Conservation (phyloP, 108 stramenopile species). For the Aurantiochytrium sp. region DNA sequence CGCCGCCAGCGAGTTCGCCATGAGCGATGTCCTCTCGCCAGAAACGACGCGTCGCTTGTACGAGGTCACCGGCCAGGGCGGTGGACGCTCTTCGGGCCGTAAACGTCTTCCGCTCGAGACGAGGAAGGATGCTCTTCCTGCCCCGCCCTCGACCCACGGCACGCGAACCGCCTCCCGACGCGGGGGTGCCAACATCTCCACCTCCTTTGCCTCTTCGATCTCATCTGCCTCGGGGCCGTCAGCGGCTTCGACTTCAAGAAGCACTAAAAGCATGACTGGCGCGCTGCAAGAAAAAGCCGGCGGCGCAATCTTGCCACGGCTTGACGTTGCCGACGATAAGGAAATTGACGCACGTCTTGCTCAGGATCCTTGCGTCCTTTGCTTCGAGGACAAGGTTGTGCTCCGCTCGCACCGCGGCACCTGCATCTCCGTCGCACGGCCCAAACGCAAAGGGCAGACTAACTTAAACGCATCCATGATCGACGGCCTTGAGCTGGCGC, state of each 20-base stretch:
- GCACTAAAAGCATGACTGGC: not conserved
- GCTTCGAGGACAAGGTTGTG: slow-evolving; percentile 5
- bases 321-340: not conserved
- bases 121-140: not conserved
- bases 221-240: too few relatives aligned
- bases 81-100: not conserved
- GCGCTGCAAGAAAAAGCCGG: not conserved
- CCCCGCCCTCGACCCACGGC: not conserved
- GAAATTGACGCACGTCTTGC: not conserved
- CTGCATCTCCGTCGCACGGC: not conserved
- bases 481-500: not conserved
- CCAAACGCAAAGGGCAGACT: not conserved
- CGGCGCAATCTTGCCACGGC: not conserved
- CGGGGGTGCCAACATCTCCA: too few relatives aligned
- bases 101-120: not conserved
- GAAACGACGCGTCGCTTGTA: not conserved
- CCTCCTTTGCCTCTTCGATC: too few relatives aligned
- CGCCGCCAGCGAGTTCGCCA: not conserved
- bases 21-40: not conserved
- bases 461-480: not conserved
- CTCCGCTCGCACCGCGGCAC: not conserved
- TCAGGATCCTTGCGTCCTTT: not conserved
- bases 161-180: too few relatives aligned
- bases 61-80: not conserved
- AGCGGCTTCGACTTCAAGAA: too few relatives aligned